Conservation (phyloP, 768 basidiomycete genomes). For the Calocera viscosa region DNA sequence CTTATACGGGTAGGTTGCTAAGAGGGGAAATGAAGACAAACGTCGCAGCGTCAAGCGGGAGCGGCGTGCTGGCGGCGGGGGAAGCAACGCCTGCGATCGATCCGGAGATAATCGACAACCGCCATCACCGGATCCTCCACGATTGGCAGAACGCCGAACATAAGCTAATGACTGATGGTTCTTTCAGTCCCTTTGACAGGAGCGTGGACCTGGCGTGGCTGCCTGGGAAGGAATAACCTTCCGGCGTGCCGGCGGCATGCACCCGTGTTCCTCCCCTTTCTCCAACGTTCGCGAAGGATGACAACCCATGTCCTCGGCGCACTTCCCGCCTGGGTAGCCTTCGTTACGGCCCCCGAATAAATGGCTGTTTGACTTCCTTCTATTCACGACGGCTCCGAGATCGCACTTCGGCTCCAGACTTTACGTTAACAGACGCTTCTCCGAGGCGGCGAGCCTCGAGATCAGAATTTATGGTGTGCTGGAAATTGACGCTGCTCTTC, state of each 20-base stretch:
- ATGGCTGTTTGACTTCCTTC: too few species aligned
- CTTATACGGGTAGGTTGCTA: background rate
- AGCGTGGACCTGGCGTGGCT: background rate
- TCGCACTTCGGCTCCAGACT: too few species aligned
- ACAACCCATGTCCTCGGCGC: background rate
- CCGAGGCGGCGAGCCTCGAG: too few species aligned
- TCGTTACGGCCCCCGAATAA: background rate
- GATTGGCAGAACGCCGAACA: background rate
- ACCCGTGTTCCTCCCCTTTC: conserved; percentile 4
- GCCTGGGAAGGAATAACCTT: background rate
- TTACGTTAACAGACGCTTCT: too few species aligned
- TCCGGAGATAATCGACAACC: background rate
- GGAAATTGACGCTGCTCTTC: too few species aligned
- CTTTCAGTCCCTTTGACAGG: background rate
- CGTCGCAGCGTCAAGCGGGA: background rate
- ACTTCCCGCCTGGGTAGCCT: background rate
- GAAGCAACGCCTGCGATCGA: background rate
- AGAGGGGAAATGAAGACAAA: background rate
- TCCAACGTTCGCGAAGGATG: background rate
- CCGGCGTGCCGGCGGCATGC: conserved; percentile 13
- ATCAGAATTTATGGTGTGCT: too few species aligned
- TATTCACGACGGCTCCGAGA: too few species aligned
- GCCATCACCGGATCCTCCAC: background rate
- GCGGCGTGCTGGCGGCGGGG: background rate
- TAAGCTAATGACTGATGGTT: background rate